Percentiles rank a stretch among this genome's conserved stretches.
phyloP scores from a whole-genome alignment of 2,329 filamentous ascomycete species.

The Lanzia echinophila region DNA sequence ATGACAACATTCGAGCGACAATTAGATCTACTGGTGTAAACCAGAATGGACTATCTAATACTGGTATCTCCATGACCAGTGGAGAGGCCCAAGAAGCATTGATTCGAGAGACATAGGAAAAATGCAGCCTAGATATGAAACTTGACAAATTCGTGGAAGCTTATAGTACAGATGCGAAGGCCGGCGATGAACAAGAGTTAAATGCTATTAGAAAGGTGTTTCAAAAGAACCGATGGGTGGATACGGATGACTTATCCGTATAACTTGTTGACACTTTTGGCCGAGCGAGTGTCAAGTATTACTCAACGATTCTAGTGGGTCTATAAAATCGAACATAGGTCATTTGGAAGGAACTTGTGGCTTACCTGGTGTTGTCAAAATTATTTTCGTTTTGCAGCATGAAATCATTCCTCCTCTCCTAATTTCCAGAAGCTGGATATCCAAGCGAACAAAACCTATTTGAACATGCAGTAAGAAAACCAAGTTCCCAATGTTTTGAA shows the following conservation, averaged over 20 bases:
- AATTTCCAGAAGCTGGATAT: slow-evolving; percentile 32
- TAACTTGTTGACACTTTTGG: not conserved
- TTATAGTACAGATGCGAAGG: slow-evolving; percentile 6
- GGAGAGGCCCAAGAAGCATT: slow-evolving; percentile 33
- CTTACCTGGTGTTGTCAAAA: slow-evolving; percentile 34
- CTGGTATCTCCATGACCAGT: slow-evolving; percentile 46
- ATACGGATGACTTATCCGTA: not conserved
- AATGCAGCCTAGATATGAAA: slow-evolving; percentile 1
- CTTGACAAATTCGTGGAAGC: slow-evolving; percentile 13
- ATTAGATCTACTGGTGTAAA: slow-evolving; percentile 47
- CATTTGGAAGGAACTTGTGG: slow-evolving; percentile 32
- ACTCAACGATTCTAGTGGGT: slow-evolving; percentile 4
- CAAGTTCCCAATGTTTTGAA: too few species aligned
- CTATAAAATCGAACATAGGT: slow-evolving; percentile 32
- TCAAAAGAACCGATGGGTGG: slow-evolving; percentile 11
- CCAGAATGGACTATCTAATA: slow-evolving; percentile 50
- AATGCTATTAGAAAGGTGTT: not conserved
- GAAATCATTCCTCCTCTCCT: slow-evolving; percentile 35
- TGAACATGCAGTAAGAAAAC: too few species aligned
- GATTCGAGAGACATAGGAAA: slow-evolving; percentile 9
- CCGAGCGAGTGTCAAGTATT: not conserved
- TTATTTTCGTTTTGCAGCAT: slow-evolving; percentile 34
- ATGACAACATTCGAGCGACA: slow-evolving; percentile 50
- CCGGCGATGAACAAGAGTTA: not conserved
- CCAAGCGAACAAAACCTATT: too few species aligned